phyloP scores from a whole-genome alignment of 2,329 filamentous ascomycete species.

The Trichoderma asperellum region DNA sequence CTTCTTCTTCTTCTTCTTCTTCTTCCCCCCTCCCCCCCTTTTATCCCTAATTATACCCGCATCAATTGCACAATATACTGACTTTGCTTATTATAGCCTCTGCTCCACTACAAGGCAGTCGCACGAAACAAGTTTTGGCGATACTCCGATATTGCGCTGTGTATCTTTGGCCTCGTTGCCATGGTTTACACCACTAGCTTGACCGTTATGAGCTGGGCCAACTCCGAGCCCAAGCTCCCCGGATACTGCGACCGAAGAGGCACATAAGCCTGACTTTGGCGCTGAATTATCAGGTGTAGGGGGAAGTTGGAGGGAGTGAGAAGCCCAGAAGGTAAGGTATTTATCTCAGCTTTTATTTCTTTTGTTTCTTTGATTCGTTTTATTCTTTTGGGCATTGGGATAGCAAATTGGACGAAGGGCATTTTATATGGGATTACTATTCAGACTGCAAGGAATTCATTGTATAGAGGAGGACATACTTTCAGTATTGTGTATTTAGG shows the following conservation, averaged over 20 bases:
- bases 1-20: neutral
- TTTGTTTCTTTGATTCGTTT: neutral
- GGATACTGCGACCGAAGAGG: conserved; percentile 57
- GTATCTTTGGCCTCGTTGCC: conserved; percentile 79
- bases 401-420: conserved; percentile 2
- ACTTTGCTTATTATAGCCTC: conserved; percentile 62
- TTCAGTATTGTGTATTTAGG: conserved; percentile 11
- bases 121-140: conserved; percentile 70
- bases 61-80: conserved; percentile 34
- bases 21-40: too few species aligned
- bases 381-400: neutral
- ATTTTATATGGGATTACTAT: neutral
- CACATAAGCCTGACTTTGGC: neutral
- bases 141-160: conserved; percentile 72
- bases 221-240: conserved; percentile 53
- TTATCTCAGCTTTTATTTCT: neutral
- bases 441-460: conserved; percentile 23
- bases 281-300: neutral
- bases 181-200: conserved; percentile 92
- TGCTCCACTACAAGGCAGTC: conserved; percentile 85
- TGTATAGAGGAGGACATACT: conserved; percentile 28
- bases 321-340: conserved; percentile 21
- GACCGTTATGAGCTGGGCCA: conserved; percentile 85
- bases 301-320: neutral
- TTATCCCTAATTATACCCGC: neutral